Conservation (phyloP, 208 protist genomes). For the Balamuthia mandrillaris region DNA sequence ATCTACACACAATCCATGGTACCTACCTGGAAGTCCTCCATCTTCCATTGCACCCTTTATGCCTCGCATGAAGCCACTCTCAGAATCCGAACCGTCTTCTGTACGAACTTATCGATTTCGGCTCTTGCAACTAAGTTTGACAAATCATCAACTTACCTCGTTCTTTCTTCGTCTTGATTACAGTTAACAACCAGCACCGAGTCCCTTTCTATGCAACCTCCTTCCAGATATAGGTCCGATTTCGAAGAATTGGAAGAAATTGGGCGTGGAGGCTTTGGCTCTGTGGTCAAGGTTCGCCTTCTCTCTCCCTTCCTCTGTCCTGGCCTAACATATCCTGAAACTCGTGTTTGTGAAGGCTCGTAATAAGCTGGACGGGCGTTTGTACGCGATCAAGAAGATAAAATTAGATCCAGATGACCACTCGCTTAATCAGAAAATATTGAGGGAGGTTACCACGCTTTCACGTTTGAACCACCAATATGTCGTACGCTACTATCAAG, state of each 20-base stretch:
- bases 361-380: conserved; percentile 61
- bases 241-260: conserved; percentile 64
- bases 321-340: background rate
- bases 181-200: background rate
- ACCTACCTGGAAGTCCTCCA: conserved; percentile 17
- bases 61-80: background rate
- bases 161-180: background rate
- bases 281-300: conserved; percentile 43
- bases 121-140: background rate
- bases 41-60: background rate
- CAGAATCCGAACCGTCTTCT: background rate
- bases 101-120: background rate
- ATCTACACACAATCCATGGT: conserved; percentile 17
- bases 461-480: conserved; percentile 63
- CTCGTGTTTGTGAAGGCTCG: conserved; percentile 45
- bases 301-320: background rate
- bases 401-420: conserved; percentile 27
- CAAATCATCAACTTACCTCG: background rate
- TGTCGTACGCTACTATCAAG: conserved; percentile 68
- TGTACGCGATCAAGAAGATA: conserved; percentile 71
- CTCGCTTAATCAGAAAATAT: conserved; percentile 24
- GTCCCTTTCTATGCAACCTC: background rate
- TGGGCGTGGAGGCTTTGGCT: conserved; percentile 48
- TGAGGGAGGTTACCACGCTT: conserved; percentile 51
- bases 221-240: conserved; percentile 55